Evolutionary conservation across 257 asterid genomes (phyloP), one percentile per base, ranked within the genome.

Genomic region (Solanum virginianum): DNA sequence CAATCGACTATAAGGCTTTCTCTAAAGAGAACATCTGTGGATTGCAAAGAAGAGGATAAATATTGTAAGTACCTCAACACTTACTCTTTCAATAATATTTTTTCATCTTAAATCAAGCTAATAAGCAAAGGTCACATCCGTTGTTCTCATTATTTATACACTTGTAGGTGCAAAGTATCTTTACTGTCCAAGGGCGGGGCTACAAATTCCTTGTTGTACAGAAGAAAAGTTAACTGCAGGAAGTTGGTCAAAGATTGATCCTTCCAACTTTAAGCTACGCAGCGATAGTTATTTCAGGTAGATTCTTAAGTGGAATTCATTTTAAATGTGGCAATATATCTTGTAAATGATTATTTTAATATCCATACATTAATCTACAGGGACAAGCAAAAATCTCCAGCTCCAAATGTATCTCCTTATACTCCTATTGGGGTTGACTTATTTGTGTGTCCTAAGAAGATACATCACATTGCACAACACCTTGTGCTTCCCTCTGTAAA

Each of bases 251-350:
- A 87, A 82, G 80, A 92, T 95, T 83, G 89, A 91, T 60, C 99
- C 98, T 72, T 94, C 98, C 8, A 89, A 87, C 13, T 95, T 97
- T 86, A 94, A 90, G 84, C 98, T 97, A 60, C 97, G 98, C 18
- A 97, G 98, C n/a, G 97, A 93, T 2, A 94, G 87, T 91, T 97
- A 85, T 93, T 97, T 97, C 53, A 95, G 90, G 98, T 96, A 96
- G 59, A 92, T 51, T 77, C 24, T 68, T 71, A 9, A 63, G 80
- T 51, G 55, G 82, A 43, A 63, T 62, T 53, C 51, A 9, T 82
- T 32, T 63, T 56, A 75, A 43, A 9, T 41, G 55, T 71, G 56
- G 7, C 10, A 8, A 13, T 63, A 15, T 49, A 77, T 4, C 45
- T 75, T 77, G 62, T 24, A 77, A 62, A 41, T 15, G 45, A 36